phyloP scores from a whole-genome alignment of 2,329 filamentous ascomycete genomes.

The Exophiala mesophila region DNA sequence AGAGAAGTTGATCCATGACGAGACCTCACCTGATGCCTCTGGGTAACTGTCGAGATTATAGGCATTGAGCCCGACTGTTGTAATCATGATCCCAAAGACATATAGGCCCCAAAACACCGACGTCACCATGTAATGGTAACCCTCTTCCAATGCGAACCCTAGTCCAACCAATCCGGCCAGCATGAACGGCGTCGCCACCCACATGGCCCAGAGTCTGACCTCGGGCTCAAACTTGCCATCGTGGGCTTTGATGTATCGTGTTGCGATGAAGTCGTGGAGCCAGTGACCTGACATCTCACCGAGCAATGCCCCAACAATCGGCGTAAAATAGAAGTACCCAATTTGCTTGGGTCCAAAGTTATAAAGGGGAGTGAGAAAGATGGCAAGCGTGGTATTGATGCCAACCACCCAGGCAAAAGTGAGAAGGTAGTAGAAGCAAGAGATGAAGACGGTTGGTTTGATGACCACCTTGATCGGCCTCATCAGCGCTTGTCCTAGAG shows the following conservation, averaged over 20 bases:
- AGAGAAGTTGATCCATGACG: constrained; percentile 49
- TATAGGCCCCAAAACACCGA: constrained; percentile 51
- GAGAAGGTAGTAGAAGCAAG: constrained; percentile 36
- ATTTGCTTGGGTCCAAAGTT: constrained; percentile 48
- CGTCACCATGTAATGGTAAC: constrained; percentile 51
- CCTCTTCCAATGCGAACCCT: constrained; percentile 48
- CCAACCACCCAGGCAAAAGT: constrained; percentile 43
- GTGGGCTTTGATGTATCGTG: constrained; percentile 43
- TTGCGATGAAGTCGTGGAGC: constrained; percentile 50
- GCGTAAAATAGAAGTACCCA: constrained; percentile 56
- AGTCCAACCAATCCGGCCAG: constrained; percentile 48
- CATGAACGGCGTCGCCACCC: constrained; percentile 47
- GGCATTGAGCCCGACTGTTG: constrained; percentile 45
- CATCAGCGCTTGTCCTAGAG: constrained; percentile 33
- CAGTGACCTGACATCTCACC: constrained; percentile 54
- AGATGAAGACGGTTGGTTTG: constrained; percentile 37
- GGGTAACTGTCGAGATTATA: constrained; percentile 54
- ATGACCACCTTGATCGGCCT: constrained; percentile 34
- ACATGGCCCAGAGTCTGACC: constrained; percentile 47
- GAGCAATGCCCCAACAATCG: constrained; percentile 50
- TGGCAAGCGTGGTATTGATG: constrained; percentile 53
- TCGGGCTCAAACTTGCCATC: constrained; percentile 55
- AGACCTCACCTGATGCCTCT: constrained; percentile 51
- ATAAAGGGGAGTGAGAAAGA: constrained; percentile 49
- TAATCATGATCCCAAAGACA: constrained; percentile 32